phyloP scores from a whole-genome alignment of 371 early-diverging fungal species.

The Lichtheimia ramosa region DNA sequence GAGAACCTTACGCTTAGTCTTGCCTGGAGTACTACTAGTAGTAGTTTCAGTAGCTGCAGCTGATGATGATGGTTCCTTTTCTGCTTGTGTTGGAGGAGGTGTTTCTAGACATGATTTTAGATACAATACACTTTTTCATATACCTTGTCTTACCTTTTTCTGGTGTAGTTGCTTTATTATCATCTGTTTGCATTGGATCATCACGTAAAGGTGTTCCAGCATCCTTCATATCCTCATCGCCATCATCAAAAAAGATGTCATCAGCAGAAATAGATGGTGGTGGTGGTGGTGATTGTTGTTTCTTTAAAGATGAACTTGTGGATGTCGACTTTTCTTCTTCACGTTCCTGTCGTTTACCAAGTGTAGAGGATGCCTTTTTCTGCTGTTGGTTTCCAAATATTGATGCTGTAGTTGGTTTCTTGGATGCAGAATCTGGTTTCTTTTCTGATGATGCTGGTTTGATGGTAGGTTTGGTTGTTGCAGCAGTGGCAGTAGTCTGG shows the following conservation, averaged over 20 bases:
- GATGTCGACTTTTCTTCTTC: neutral
- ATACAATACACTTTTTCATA: neutral
- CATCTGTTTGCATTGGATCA: slow-evolving; percentile 7
- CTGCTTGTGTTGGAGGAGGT: neutral
- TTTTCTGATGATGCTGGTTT: neutral
- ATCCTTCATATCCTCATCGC: slow-evolving; percentile 1
- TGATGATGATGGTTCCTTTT: neutral
- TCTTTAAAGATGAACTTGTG: neutral
- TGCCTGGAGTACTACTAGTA: neutral
- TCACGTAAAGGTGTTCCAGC: neutral
- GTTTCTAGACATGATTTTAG: neutral
- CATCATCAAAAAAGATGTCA: slow-evolving; percentile 13
- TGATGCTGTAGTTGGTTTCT: slow-evolving; percentile 6
- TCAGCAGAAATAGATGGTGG: slow-evolving; percentile 5
- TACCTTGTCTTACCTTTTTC: neutral
- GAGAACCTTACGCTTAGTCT: neutral
- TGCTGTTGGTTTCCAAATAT: slow-evolving; percentile 13
- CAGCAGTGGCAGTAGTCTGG: too few species aligned
- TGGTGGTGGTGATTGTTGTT: slow-evolving; percentile 2
- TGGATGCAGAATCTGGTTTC: neutral
- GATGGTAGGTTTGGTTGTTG: too few species aligned
- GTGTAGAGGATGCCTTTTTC: neutral
- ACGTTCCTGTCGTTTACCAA: neutral
- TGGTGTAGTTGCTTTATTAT: neutral
- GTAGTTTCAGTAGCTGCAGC: neutral